These are phyloP conservation scores for Tolypocladium nubicola DNA, from an alignment of 2,329 filamentous ascomycete genomes.

Conservation along the genomic window DNA sequence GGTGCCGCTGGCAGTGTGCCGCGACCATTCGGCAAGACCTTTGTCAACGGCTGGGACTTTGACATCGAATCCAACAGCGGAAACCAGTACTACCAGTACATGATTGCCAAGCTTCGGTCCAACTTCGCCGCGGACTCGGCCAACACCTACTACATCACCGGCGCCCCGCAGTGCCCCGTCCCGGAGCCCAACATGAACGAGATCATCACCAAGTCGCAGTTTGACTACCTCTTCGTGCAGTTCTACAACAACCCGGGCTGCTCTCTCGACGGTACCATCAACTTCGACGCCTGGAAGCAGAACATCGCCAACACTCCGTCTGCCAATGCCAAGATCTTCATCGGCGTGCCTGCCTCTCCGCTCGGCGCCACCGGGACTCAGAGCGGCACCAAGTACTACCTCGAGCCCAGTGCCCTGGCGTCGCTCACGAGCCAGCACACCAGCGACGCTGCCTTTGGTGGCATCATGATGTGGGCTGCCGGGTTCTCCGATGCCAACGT, in stretches of 20 bases:
- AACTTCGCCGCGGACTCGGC: conserved; percentile 8
- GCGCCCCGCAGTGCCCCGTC: conserved; percentile 31
- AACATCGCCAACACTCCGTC: conserved; percentile 15
- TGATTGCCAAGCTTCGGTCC: conserved; percentile 10
- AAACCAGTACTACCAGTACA: conserved; percentile 9
- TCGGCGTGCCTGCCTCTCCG: conserved; percentile 18
- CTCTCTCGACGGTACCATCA: conserved; percentile 14
- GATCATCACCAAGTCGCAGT: conserved; percentile 21
- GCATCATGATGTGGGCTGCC: conserved; percentile 31
- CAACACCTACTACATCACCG: conserved; percentile 31
- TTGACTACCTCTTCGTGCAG: conserved; percentile 30
- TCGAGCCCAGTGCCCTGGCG: conserved; percentile 18
- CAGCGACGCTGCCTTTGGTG: conserved; percentile 19
- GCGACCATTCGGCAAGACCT: conserved; percentile 8
- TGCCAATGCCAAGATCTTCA: conserved; percentile 15
- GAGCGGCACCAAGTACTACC: conserved; percentile 21
- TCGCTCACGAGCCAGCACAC: conserved; percentile 17
- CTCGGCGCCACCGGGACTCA: conserved; percentile 22
- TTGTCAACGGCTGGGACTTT: conserved; percentile 12
- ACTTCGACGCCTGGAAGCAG: conserved; percentile 14
- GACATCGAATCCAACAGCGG: conserved; percentile 11
- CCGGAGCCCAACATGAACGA: conserved; percentile 26
- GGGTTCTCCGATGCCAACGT: conserved; percentile 25
- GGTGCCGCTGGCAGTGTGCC: conserved; percentile 1
- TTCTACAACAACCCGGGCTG: conserved; percentile 37